Evolutionary conservation across 2,329 filamentous ascomycete species (phyloP).

Genomic region (Fusarium subtropicale): DNA sequence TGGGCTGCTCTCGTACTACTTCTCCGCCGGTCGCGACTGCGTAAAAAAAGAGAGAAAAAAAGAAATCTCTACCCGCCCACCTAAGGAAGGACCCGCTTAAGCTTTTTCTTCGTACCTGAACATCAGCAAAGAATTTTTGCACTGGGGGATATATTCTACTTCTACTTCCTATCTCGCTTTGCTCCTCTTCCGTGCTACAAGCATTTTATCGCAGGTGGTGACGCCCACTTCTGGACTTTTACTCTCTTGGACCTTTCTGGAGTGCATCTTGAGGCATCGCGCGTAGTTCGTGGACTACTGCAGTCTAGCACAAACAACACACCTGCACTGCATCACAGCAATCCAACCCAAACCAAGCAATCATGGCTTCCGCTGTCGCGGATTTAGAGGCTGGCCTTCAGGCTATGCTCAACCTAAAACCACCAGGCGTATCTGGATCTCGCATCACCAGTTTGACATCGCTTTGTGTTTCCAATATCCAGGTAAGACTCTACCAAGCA

Average conservation of each 20-base stretch:
- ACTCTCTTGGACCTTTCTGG: constrained; percentile 18
- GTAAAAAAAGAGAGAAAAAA: constrained; percentile 45
- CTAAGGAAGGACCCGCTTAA: constrained; percentile 30
- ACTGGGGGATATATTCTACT: constrained; percentile 18
- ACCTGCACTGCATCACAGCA: constrained; percentile 3
- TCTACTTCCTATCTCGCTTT: constrained; percentile 18
- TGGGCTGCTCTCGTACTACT: constrained; percentile 41
- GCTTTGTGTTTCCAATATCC: constrained; percentile 88
- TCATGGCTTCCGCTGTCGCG: constrained; percentile 85
- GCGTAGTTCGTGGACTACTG: constrained; percentile 38
- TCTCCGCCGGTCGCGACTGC: constrained; percentile 44
- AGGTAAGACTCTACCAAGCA: constrained; percentile 68
- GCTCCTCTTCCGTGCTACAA: constrained; percentile 36
- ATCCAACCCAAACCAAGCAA: constrained; percentile 45
- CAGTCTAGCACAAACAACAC: constrained; percentile 40
- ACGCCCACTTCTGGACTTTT: constrained; percentile 27
- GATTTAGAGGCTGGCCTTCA: constrained; percentile 91
- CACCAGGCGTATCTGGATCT: constrained; percentile 92
- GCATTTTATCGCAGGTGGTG: constrained; percentile 24
- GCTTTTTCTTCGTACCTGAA: constrained; percentile 41
- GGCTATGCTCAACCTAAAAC: constrained; percentile 90
- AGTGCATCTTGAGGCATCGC: constrained; percentile 37
- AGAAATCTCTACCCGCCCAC: constrained; percentile 21
- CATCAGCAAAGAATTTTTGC: constrained; percentile 30
- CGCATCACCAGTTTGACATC: constrained; percentile 89